These are phyloP conservation scores for Mycena leptocephala DNA, from an alignment of 768 basidiomycete genomes.

Conservation along the genomic window DNA sequence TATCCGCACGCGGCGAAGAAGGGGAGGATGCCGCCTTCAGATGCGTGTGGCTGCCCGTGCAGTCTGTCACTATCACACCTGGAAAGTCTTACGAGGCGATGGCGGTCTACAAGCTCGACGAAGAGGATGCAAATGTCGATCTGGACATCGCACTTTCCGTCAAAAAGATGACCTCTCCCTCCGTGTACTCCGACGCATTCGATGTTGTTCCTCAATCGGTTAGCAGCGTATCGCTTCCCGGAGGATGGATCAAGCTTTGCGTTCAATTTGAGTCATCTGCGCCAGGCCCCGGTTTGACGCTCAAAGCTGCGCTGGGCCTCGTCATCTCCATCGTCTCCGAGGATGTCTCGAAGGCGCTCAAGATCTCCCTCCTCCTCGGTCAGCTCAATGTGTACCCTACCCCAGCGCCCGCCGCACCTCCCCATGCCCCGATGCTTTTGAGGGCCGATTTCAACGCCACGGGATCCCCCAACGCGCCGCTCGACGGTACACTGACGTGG, in stretches of 20 bases:
- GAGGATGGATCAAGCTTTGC: conserved; percentile 69
- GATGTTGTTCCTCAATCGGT: conserved; percentile 46
- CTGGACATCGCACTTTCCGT: conserved; percentile 60
- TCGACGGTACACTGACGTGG: conserved; percentile 73
- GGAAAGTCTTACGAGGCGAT: conserved; percentile 64
- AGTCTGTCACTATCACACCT: conserved; percentile 69
- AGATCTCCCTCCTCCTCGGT: conserved; percentile 70
- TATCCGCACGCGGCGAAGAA: conserved; percentile 57
- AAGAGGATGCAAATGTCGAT: conserved; percentile 48
- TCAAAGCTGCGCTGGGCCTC: conserved; percentile 65
- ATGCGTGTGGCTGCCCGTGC: conserved; percentile 78
- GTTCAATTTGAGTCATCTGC: conserved; percentile 57
- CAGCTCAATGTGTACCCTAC: conserved; percentile 71
- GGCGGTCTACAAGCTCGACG: conserved; percentile 67
- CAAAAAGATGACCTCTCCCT: conserved; percentile 45
- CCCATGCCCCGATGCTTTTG: conserved; percentile 59
- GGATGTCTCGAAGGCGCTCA: conserved; percentile 56
- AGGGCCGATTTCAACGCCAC: conserved; percentile 68
- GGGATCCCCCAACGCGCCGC: conserved; percentile 7
- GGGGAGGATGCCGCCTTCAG: conserved; percentile 68
- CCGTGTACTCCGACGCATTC: conserved; percentile 24
- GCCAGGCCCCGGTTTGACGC: conserved; percentile 11
- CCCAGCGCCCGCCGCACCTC: conserved; percentile 47
- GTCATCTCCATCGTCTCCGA: conserved; percentile 65
- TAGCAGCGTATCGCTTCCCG: conserved; percentile 51